phyloP scores from a whole-genome alignment of 164 flowering plant species.

The Nelumbo lutea region DNA sequence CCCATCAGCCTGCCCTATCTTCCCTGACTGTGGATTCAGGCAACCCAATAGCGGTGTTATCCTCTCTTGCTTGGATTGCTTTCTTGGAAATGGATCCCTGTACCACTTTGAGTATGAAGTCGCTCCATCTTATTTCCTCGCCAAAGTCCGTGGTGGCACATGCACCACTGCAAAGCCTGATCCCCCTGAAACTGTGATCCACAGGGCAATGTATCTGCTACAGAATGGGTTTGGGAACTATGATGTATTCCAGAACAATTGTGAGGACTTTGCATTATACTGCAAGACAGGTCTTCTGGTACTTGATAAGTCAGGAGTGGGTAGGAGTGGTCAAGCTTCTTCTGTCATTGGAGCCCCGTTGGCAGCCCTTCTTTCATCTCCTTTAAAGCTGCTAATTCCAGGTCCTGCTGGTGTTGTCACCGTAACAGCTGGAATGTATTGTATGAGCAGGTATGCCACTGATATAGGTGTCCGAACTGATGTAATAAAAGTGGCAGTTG shows the following conservation, averaged over 20 bases:
- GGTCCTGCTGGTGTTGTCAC: conserved; percentile 82
- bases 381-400: conserved; percentile 73
- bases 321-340: conserved; percentile 93
- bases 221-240: conserved; percentile 97
- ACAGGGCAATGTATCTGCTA: conserved; percentile 92
- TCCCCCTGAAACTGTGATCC: conserved; percentile 55
- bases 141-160: conserved; percentile 93
- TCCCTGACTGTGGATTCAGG: conserved; percentile 93
- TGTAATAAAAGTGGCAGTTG: conserved; percentile 84
- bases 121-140: conserved; percentile 57
- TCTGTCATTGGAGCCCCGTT: conserved; percentile 84
- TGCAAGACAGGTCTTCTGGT: conserved; percentile 90
- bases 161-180: conserved; percentile 90
- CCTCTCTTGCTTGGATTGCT: conserved; percentile 89
- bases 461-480: conserved; percentile 91
- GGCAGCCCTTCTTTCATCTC: conserved; percentile 89
- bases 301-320: conserved; percentile 59
- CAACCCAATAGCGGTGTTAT: conserved; percentile 85
- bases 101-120: conserved; percentile 84
- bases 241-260: conserved; percentile 78
- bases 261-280: conserved; percentile 93
- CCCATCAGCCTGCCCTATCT: conserved; percentile 49
- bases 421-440: conserved; percentile 88
- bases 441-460: conserved; percentile 85
- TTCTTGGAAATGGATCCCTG: conserved; percentile 66